phyloP scores from a whole-genome alignment of 1,139 yeast species.

The Saccharomyces pastorianus region DNA sequence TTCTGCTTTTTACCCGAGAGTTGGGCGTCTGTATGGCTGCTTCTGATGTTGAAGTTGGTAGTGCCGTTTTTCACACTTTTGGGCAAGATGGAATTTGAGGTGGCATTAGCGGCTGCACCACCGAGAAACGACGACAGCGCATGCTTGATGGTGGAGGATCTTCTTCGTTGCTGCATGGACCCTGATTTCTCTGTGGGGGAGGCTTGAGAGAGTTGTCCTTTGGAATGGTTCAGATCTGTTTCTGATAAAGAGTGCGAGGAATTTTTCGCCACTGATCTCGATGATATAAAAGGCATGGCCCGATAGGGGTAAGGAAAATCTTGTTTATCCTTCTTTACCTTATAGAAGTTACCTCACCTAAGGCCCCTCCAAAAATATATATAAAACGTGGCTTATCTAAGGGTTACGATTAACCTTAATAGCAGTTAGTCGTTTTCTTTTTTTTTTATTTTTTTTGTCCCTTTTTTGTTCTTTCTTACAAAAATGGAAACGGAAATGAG shows the following conservation, averaged over 20 bases:
- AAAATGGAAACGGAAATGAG: not conserved
- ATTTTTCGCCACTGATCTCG: not conserved
- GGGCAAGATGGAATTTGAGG: not conserved
- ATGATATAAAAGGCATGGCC: not conserved
- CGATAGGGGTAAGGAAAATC: not conserved
- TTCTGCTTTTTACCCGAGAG: not conserved
- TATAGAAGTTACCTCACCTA: not conserved
- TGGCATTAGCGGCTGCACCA: not conserved
- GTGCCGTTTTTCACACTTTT: not conserved
- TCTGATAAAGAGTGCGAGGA: not conserved
- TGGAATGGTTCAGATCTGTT: not conserved
- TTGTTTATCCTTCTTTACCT: not conserved
- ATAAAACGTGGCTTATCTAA: not conserved
- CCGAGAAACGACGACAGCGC: slow-evolving; percentile 21
- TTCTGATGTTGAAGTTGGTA: not conserved
- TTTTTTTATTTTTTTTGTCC: not conserved
- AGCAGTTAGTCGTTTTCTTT: not conserved
- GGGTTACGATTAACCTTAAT: not conserved
- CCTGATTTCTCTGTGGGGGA: not conserved
- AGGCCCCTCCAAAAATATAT: not conserved
- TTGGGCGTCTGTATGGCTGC: slow-evolving; percentile 4
- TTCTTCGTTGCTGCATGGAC: slow-evolving; percentile 6
- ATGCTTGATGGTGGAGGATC: slow-evolving; percentile 20
- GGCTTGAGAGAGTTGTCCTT: not conserved
- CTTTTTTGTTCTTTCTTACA: not conserved